Evolutionary conservation across 1,139 yeast genomes (phyloP), one percentile per base, ranked within the genome.

Genomic region (Wickerhamomyces sp.): DNA sequence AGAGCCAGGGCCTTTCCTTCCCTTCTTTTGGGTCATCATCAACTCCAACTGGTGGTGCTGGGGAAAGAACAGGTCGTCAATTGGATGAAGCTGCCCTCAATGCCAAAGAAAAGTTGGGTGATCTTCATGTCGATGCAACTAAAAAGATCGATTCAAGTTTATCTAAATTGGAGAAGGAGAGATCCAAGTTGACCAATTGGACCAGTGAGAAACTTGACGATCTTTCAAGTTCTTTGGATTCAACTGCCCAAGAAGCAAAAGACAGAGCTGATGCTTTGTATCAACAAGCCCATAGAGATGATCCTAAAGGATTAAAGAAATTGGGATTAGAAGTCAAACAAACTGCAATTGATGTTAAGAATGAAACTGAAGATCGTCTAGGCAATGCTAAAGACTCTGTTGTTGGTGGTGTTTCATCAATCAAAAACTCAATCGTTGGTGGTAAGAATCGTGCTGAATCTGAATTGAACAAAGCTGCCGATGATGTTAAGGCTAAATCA

Each of bases 301-400:
- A 51, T 26, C 47, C 54, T 10, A 54, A 41, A 10, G 47, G 55
- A 10, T 42, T 50, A 11, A 43, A 40, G 13, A 44, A 48, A 30
- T 30, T 50, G 23, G 57, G 59, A 9, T 46, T 63, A 50, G 49
- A 62, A 47, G 55, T 59, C 37, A 50, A 59, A 47, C 54, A 51
- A 33, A 56, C 61, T 15, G 66, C 62, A 9, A 58, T 52, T 32
- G 61, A 58, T 35, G 70, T 61, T 11, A 64, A 65, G 36, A 72
- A 69, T 15, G 64, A 68, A 7, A 71, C 67, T 27, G 67, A 71
- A 66, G 72, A 69, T 44, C 63, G 65, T 4, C 62, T 63, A 10
- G 66, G 55, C 26, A 61, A 58, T 37, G 69, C 66, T 37, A 63
- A 65, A 37, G 65, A 62, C 32, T 59, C 65, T 14, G 48, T 54